Evolutionary conservation across 2,329 filamentous ascomycete genomes (phyloP), one percentile per base, ranked within the genome.

Genomic region (Penicillium sp.): DNA sequence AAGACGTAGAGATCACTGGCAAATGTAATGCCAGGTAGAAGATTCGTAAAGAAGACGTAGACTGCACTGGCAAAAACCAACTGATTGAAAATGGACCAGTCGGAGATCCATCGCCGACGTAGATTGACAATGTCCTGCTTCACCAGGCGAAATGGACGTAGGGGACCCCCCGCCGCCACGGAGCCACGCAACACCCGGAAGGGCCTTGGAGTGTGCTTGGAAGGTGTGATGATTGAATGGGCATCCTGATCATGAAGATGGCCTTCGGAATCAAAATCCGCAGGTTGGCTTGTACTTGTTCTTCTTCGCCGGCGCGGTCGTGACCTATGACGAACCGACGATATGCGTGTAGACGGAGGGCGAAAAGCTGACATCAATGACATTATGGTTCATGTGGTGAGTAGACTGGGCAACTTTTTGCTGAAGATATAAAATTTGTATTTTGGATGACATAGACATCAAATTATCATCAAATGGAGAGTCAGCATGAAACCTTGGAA

Each of bases 11-110:
- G 67, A 64, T 87, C 85, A 64, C 81, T 84, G 0, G 84, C 84
- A 68, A 87, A 87, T 0, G 84, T 87, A 61, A 87, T 86, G 1
- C 85, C 84, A 0, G 85, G 85, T 9, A 88, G 68, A 5, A 87
- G 74, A 63, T 87, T 87, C 23, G 84, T 86, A 64, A 87, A 87
- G 73, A 86, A 87, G 53, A 87, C 78, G 68, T 85, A 86, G 24
- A 87, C 78, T 1, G 84, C 80, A 61, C 83, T 85, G 20, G 84
- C 84, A 46, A 87, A 70, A 6, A 87, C 73, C 32, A 86, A 71
- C 61, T 87, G 85, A 61, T 87, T 87, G 68, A 88, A 87, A 18
- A 80, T 58, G 4, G 69, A 74, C 81, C 81, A 84, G 59, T 84
- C 81, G 2, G 80, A 83, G 1, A 73, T 42, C 61, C 79, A 84